These are phyloP conservation scores for Carallia brachiata DNA, from an alignment of 345 rosid genomes.

Conservation along the genomic window DNA sequence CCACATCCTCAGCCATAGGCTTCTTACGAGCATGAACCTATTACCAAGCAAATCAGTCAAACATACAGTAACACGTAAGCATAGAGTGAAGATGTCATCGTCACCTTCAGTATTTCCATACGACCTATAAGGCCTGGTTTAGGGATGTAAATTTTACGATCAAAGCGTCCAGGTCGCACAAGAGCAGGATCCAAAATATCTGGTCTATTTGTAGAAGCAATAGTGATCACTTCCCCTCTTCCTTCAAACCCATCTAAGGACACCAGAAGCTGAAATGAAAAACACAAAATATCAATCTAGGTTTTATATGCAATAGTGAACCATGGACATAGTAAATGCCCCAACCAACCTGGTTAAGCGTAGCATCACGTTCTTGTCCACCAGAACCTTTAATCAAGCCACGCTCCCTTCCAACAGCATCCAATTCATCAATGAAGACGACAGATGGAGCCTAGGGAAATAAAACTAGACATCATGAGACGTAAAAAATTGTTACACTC, in stretches of 20 bases:
- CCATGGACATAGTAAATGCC: neutral
- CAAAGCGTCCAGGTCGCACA: constrained; percentile 90
- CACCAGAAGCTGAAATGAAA: constrained; percentile 69
- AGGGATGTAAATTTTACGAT: constrained; percentile 75
- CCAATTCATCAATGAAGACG: constrained; percentile 89
- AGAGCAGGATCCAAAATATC: constrained; percentile 97
- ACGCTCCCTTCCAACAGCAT: constrained; percentile 97
- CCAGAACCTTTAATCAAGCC: constrained; percentile 95
- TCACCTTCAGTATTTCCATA: constrained; percentile 84
- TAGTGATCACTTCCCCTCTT: constrained; percentile 90
- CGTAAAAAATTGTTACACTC: neutral
- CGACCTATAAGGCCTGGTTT: constrained; percentile 91
- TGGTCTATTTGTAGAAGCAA: constrained; percentile 93
- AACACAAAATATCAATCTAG: constrained; percentile 7
- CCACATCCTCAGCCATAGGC: constrained; percentile 94
- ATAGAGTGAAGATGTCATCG: constrained; percentile 2
- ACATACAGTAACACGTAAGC: neutral
- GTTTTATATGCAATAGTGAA: neutral
- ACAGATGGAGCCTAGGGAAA: constrained; percentile 78
- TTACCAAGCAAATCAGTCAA: constrained; percentile 4
- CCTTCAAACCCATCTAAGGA: constrained; percentile 98
- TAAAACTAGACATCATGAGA: constrained; percentile 9
- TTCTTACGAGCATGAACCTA: constrained; percentile 96
- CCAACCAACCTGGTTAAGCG: constrained; percentile 82
- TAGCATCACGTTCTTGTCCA: constrained; percentile 97